Evolutionary conservation across 108 stramenopile genomes (phyloP), one percentile per base, ranked within the genome.

Genomic region (Schizochytrium sp.): DNA sequence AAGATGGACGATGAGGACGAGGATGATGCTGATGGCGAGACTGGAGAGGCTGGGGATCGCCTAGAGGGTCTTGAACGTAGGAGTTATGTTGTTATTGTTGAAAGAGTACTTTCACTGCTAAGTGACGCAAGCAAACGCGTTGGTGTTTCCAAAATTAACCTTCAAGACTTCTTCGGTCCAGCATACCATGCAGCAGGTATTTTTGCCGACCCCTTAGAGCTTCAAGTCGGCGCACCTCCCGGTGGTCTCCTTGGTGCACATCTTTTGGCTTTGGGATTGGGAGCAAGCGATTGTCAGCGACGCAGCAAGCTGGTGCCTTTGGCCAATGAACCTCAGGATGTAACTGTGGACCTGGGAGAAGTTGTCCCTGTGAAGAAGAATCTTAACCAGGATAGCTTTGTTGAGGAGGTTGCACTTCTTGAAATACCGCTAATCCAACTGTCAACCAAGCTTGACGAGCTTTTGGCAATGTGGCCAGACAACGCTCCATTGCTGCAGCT

Each of bases 381-480:
- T 53, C 53, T 83, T 47, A 49, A 83, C 76, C 47, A 55, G 55
- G 76, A 83, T 38, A 55, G 50, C 2, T 83, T 83, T 55, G 76
- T 83, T 17, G 76, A 83, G 50, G 76, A 83, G 53, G 28, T 83
- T 50, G 76, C 53, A 5, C 47, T 83, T 1, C 55, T 83, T 47
- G 76, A 83, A 40, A n/a, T 55, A 83, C 76, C 76, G 10, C 76
- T 87, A 93, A 96, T 2, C 92, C 95, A 41, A 72, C 89, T 7
- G 90, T 98, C 38, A 91, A 96, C 61, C 89, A 91, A 42, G 92
- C 96, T 10, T 76, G 94, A 40, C n/a, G 94, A 94, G 87, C 91
- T 99, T 3, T 89, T 98, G 38, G 91, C 93, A 46, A 94, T 95
- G 40, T 98, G 97, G 89, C 98, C 97, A 10, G 97, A 96, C 38